These are phyloP conservation scores for Podila epicladia DNA, from an alignment of 192 early-diverging fungal genomes.

Conservation along the genomic window DNA sequence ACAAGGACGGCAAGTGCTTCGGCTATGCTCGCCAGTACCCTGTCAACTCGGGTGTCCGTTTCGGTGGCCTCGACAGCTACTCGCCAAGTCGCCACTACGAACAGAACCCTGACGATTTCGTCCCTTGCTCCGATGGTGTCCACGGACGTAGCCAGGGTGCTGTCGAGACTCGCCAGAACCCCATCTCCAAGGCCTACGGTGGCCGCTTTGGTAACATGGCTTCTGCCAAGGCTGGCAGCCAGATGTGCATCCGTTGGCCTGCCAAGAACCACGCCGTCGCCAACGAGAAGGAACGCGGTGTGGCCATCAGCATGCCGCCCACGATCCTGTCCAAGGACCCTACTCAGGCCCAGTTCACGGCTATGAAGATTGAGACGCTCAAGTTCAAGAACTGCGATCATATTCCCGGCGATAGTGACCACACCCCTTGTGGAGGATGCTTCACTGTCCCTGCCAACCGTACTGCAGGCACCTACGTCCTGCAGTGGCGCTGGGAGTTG, in stretches of 20 bases:
- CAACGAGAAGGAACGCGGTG: slow-evolving; percentile 7
- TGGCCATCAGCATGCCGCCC: slow-evolving; percentile 42
- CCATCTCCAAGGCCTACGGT: slow-evolving; percentile 32
- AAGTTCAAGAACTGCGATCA: slow-evolving; percentile 28
- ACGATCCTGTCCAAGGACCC: slow-evolving; percentile 12
- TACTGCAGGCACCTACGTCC: slow-evolving; percentile 12
- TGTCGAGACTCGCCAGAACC: slow-evolving; percentile 43
- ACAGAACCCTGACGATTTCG: slow-evolving; percentile 13
- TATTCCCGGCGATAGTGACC: slow-evolving; percentile 1
- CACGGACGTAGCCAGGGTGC: slow-evolving; percentile 19
- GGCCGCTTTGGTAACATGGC: slow-evolving; percentile 23
- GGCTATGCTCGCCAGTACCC: slow-evolving; percentile 40
- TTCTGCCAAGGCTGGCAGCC: slow-evolving; percentile 9
- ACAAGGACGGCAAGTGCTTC: slow-evolving; percentile 17
- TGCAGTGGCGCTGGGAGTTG: slow-evolving; percentile 47
- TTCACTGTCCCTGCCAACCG: slow-evolving; percentile 18
- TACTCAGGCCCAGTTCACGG: slow-evolving; percentile 14
- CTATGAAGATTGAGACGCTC: slow-evolving; percentile 18
- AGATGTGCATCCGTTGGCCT: slow-evolving; percentile 43
- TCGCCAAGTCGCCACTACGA: slow-evolving; percentile 38
- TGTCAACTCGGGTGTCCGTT: slow-evolving; percentile 4
- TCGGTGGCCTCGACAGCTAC: slow-evolving; percentile 24
- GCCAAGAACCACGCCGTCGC: slow-evolving; percentile 47
- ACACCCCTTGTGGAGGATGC: slow-evolving; percentile 35
- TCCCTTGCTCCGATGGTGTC: slow-evolving; percentile 21